These are phyloP conservation scores for Triticum monococcum DNA, from an alignment of 176 grass and related monocot genomes.

Conservation along the genomic window DNA sequence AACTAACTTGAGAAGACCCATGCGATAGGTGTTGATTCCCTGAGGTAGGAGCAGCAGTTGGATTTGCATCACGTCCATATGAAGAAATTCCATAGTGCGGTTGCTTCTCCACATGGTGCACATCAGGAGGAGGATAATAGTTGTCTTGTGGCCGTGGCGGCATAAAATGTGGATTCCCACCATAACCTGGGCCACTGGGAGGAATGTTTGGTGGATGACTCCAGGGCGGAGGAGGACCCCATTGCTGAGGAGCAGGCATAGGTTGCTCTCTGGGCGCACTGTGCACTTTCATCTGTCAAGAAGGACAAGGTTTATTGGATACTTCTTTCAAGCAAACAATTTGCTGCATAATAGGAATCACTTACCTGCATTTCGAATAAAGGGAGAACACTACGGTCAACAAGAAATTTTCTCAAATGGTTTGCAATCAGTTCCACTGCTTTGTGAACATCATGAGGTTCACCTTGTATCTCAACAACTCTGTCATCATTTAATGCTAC, in stretches of 20 bases:
- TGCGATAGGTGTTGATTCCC: constrained; percentile 62
- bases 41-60: constrained; percentile 31
- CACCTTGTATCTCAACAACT: constrained; percentile 98
- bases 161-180: constrained; percentile 76
- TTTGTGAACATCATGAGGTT: constrained; percentile 78
- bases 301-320: background rate
- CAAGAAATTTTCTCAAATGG: constrained; percentile 95
- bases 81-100: constrained; percentile 78
- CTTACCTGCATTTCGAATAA: constrained; percentile 81
- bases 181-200: constrained; percentile 63
- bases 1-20: constrained; percentile 66
- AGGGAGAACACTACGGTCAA: constrained; percentile 92
- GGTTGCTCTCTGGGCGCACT: constrained; percentile 73
- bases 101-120: constrained; percentile 70
- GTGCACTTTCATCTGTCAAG: constrained; percentile 59
- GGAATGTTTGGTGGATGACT: constrained; percentile 65
- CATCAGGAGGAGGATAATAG: constrained; percentile 71
- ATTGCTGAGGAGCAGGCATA: constrained; percentile 66
- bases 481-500: constrained; percentile 92
- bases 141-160: constrained; percentile 65
- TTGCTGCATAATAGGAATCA: background rate
- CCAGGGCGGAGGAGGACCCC: constrained; percentile 80
- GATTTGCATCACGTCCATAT: constrained; percentile 64
- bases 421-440: constrained; percentile 84
- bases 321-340: constrained; percentile 18